Percentiles rank a stretch among this genome's conserved stretches.
These are phyloP conservation scores for Areca catechu DNA, from an alignment of 176 grass and related monocot species.

Conservation along the genomic window DNA sequence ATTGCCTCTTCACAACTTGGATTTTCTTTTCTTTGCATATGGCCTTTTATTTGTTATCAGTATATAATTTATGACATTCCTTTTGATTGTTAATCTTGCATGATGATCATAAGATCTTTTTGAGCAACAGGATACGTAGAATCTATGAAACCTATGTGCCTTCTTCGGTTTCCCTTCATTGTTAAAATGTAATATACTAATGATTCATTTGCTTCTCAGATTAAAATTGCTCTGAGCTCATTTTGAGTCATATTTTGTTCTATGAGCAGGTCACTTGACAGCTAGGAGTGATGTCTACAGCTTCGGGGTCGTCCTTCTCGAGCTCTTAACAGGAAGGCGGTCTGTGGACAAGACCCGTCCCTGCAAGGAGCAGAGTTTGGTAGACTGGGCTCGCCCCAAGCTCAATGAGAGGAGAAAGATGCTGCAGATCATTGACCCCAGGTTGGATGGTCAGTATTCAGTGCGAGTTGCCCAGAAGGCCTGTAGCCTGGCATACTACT, in stretches of 20 bases:
- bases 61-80: neutral
- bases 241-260: neutral
- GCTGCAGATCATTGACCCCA: slow-evolving; percentile 71
- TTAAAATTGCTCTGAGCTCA: neutral
- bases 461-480: slow-evolving; percentile 77
- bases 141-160: too few species aligned
- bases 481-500: slow-evolving; percentile 91
- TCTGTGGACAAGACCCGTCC: slow-evolving; percentile 89
- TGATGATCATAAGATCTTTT: too few species aligned
- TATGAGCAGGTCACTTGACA: slow-evolving; percentile 77
- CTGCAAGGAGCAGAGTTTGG: slow-evolving; percentile 87
- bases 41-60: neutral
- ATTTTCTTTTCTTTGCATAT: neutral
- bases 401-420: slow-evolving; percentile 86
- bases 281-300: slow-evolving; percentile 93
- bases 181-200: too few species aligned
- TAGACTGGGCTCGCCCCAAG: slow-evolving; percentile 86
- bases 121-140: too few species aligned
- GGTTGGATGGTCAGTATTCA: slow-evolving; percentile 71
- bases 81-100: too few species aligned
- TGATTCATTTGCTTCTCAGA: neutral
- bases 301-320: slow-evolving; percentile 84
- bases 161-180: too few species aligned
- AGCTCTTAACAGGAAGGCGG: slow-evolving; percentile 79
- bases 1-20: slow-evolving; percentile 11